Conservation (phyloP, 2,329 filamentous ascomycete genomes). For the Trichoderma sp. region DNA sequence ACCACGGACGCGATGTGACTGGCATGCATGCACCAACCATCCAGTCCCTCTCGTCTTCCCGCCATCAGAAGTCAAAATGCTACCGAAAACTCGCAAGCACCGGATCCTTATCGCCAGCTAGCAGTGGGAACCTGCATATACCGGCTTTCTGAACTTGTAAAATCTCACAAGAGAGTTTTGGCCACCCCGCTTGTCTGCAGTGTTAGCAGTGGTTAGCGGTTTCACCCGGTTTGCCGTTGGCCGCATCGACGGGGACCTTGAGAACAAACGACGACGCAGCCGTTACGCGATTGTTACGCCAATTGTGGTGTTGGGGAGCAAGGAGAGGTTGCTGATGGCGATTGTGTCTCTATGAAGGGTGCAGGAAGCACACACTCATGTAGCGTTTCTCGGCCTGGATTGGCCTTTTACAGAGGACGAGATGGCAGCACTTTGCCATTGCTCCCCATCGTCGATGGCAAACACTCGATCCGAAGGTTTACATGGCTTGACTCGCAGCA, state of each 20-base stretch:
- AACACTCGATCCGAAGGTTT: neutral
- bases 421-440: neutral
- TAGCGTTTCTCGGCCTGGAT: neutral
- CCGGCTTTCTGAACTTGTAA: neutral
- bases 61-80: neutral
- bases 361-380: neutral
- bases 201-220: neutral
- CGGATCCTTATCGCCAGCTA: neutral
- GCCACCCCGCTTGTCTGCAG: constrained; percentile 18
- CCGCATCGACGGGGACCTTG: neutral
- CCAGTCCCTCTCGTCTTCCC: neutral
- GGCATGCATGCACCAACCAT: neutral
- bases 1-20: neutral
- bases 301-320: neutral
- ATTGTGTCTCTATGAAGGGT: neutral
- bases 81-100: neutral
- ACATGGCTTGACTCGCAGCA: neutral
- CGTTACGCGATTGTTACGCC: neutral
- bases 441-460: neutral
- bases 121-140: constrained; percentile 12
- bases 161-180: constrained; percentile 13
- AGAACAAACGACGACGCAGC: neutral
- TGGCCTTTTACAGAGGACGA: neutral
- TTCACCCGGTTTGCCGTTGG: neutral
- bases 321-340: neutral